Base-by-base conservation (phyloP, 2,329 filamentous ascomycete genomes). In the Pseudogymnoascus sp. region DNA sequence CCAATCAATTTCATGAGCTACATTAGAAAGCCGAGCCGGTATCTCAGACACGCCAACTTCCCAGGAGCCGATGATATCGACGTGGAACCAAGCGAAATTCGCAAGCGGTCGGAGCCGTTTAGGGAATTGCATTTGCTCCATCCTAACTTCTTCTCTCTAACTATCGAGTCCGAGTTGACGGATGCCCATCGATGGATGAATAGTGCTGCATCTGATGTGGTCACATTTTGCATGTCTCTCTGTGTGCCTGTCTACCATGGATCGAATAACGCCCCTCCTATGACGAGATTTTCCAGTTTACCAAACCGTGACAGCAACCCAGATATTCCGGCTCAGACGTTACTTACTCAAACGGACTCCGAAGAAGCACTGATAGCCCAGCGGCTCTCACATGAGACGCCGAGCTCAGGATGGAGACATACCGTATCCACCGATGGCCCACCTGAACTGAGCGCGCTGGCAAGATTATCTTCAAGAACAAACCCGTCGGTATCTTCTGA, bases 1-100 rank as follows among this genome's bases (percentile, higher is more conserved):
- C 90, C 90, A 1, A 83, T 93, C 70, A 93, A 93, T 71, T 91
- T 94, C 68, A 88, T 91, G 83, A 88, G 87, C 73, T 94, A 93
- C 71, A 88, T 94, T 65, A 83, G 89, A 62, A 93, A 93, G 70
- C 89, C 90, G 2, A 85, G 91, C 67, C 84, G 87, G 65, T 93
- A 89, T 70, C 77, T 94, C 8, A 86, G 90, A 55, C 87, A 88
- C 69, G 84, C 87, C 40, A 84, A 90, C 65, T 87, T 86, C 33
- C 80, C 83, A 4, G 84, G 86, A 58, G 82, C 86, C 1, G 87
- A 92, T 65, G 87, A 90, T 61, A 82, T 93, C 45, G 88, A 92
- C 69, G 81, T 93, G 2, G 87, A 93, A 67, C 88, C 90, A 33
- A 86, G 86, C 3, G 86, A 92, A 67, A 90, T 94, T 61, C 81